Evolutionary conservation across 306 rosid genomes (phyloP), one percentile per base, ranked within the genome.

Genomic region (Gynostemma pentaphyllum): DNA sequence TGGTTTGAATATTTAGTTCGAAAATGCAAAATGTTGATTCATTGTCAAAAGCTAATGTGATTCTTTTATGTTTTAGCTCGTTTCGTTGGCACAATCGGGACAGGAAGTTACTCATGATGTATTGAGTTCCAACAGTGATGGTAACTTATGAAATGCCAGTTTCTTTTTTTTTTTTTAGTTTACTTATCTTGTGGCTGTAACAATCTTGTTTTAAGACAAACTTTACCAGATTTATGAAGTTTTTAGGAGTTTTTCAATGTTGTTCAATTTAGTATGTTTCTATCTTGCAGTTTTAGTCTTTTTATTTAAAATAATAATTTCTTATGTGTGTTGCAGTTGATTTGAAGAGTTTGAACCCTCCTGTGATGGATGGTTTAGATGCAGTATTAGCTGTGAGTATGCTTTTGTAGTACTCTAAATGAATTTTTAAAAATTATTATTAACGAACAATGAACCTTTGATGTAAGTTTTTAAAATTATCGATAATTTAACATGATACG

Each of bases 341-440:
- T 74, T 56, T 81, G 69, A 66, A 49, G 75, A 46, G 30, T 72
- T 49, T 75, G 70, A 75, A 81, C 19, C 96, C 84, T 68, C 95
- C 99, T 9, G 51, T 26, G 41, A 84, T 92, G 94, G 95, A 84
- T 9, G 97, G 95, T 56, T 76, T 92, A 54, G 90, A 84, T 59
- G 71, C 28, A 66, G 52, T 73, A 53, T 32, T 84, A 62, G 78
- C 74, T 16, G 99, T 92, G 68, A 75, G 81, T 71, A 69, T 54
- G 44, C 68, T 2, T 12, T 18, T 49, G 21, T 16, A 41, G 50
- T 60, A 24, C 21, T 15, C 34, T 41, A 40, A 41, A n/a, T 24
- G 37, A 24, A 40, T 42, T 14, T 19, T 23, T 61, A 37, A 21
- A 36, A 37, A 3, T 32, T 32, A 32, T 32, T 32, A 2, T 2